Evolutionary conservation across 2,329 filamentous ascomycete species (phyloP), one percentile per base, ranked within the genome.

Genomic region (Hymenoscyphus linearis): DNA sequence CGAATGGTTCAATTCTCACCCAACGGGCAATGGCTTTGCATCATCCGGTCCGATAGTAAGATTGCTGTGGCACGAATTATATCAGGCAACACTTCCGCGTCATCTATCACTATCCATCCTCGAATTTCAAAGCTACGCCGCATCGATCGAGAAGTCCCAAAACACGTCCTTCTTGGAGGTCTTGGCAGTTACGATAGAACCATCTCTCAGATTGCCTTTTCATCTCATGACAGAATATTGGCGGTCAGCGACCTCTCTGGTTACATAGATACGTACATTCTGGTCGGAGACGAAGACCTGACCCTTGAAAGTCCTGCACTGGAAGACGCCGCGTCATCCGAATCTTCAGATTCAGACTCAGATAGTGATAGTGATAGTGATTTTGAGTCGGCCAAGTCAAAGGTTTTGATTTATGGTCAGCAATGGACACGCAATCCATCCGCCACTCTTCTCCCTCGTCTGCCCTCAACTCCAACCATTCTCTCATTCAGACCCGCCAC

Each of bases 221-320:
- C 92, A 10, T 79, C 86, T 4, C 89, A 96, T 72, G 91, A 90
- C 72, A 85, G 83, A 66, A 84, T 96, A 64, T 78, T 98, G 54
- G 92, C 89, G 9, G 84, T 87, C 34, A 87, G 88, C 55, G 93
- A 97, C 73, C 76, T 97, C 58, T 87, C 89, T 52, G 95, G 95
- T 52, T 91, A 87, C 74, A 80, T 98, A 35, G 93, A 98, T 71
- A 91, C 88, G 18, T 99, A 93, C 90, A 77, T 91, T 1, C 76
- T 96, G 59, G 81, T 85, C 70, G 82, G 82, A 40, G 74, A 82
- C 63, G 78, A 82, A 67, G 81, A 84, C 66, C 65, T 71, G 2
- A 76, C 75, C 14, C 76, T 79, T 25, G 72, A 75, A 40, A 71
- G 59, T 52, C 65, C 66, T 18, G 69, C 74, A 34, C 71, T 66